Base-by-base conservation (phyloP, 1,139 yeast species). In the Diutina rugosa region DNA sequence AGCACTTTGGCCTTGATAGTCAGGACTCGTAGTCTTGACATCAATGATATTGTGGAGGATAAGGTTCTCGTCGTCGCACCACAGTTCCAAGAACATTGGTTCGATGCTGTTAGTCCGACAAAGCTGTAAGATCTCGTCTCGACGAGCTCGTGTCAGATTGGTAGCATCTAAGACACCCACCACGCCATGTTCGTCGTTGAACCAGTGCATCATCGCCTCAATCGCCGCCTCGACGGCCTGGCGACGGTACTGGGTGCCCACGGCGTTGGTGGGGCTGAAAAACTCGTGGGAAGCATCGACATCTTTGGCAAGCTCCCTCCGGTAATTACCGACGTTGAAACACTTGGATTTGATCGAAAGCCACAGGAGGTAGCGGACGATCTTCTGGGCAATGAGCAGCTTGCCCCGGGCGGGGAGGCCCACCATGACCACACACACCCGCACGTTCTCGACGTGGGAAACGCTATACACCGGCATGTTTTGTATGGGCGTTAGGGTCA, bases 131-230 rank as follows among this genome's bases (percentile, higher is more conserved):
- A 93, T 80, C 77, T 82, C 77, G 41, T 76, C 77, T 62, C 99
- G 78, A 63, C 96, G 79, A 57, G 77, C 80, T 61, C 79, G 74
- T 5, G 97, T 87, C 52, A 87, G 81, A 67, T 88, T 87, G 8
- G 95, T 86, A 38, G 93, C 98, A 70, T 93, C 99, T 60, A 91
- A 77, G 10, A 93, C 88, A 0, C 96, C 98, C 52, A 93, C 98
- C 48, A 85, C 87, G 6, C 96, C 96, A 57, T 82, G 79, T 59
- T 87, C 90, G 38, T 85, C 82, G 47, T 76, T 76, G 65, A 89
- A 90, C 98, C 98, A 93, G 54, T 78, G 72, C 80, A 91, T 78
- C 88, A 93, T 87, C 63, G 90, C 97, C n/a, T 72, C 67, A 54
- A 89, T 77, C 1, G 97, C 97, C 55, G 72, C 69, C 55, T 81